A percentile compares a stretch with the other conserved stretches of the same genome.
Conservation (phyloP, 306 rosid species). For the Cotoneaster glaucophyllus region DNA sequence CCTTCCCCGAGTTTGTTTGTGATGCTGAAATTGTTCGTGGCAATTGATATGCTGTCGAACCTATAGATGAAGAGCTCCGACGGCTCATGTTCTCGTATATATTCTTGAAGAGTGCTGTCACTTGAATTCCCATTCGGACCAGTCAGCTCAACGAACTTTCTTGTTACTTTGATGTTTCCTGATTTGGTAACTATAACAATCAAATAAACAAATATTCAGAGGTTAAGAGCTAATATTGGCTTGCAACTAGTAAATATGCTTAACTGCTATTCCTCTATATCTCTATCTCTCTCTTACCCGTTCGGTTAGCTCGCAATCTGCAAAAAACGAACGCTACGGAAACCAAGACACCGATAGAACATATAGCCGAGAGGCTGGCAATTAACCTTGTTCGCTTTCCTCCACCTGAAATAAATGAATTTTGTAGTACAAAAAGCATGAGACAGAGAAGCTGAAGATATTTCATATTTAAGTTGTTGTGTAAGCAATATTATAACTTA, state of each 20-base stretch:
- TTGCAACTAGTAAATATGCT: background rate
- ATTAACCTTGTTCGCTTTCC: background rate
- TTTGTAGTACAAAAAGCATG: background rate
- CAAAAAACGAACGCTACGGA: background rate
- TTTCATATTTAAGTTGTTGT: background rate
- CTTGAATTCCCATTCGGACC: background rate
- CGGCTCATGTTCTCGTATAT: background rate
- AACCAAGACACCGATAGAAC: background rate
- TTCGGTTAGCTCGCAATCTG: background rate
- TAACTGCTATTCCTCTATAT: no score
- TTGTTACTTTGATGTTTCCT: background rate
- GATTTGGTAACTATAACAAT: background rate
- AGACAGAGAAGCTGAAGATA: background rate
- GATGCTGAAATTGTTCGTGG: conserved; percentile 15
- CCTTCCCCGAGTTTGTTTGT: conserved; percentile 29
- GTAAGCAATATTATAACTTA: background rate
- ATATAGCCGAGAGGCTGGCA: background rate
- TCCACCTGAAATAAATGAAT: background rate
- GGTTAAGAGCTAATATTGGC: no score
- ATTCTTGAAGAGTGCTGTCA: background rate
- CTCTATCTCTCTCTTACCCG: conserved; percentile 3
- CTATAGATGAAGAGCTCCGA: background rate
- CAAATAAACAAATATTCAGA: background rate
- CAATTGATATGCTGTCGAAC: conserved; percentile 3
- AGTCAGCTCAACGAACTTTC: background rate